Evolutionary conservation across 805 yeast genomes (phyloP), one percentile per base, ranked within the genome.

Genomic region (Nakazawaea ishiwadae): DNA sequence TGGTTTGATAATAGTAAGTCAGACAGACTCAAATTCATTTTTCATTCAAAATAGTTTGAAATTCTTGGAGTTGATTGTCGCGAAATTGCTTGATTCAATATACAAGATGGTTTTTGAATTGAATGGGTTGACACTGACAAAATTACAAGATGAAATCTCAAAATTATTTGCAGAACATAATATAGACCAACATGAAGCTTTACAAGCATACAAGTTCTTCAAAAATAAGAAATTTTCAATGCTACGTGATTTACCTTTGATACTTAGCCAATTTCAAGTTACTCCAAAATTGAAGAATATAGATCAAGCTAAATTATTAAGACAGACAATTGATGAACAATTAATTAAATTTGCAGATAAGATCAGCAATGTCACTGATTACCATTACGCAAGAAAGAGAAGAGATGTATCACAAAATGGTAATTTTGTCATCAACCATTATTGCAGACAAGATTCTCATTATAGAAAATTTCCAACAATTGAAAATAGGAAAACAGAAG

Each of bases 331-430:
- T 14, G 45, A 42, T 19, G 29, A 34, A 23, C 37, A 36, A 24
- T 20, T 41, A 10, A 33, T 31, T 12, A 33, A 21, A 23, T 42
- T 29, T 27, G 30, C 30, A 12, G 35, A 36, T 18, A 37, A 23
- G 36, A 37, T 42, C n/a, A 15, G 35, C 17, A n/a, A 5, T n/a
- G 35, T n/a, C n/a, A 37, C 45, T 10, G 28, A 23, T 16, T 42
- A 42, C 20, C 45, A 33, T 10, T 42, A 28, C 16, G 39, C 42
- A 5, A 32, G 45, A 19, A 42, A 42, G 36, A 42, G 45, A 37
- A 37, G 45, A 30, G 45, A 42, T 14, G 40, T 42, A 4, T 37
- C 42, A 7, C 45, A 42, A 30, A 42, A 42, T 27, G 45, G 45
- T 4, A 42, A 42, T 24, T 42, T 42, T 29, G 45, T 42, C 15